These are phyloP conservation scores for Metarhizium brunneum DNA, from an alignment of 2,329 filamentous ascomycete species.

Conservation along the genomic window DNA sequence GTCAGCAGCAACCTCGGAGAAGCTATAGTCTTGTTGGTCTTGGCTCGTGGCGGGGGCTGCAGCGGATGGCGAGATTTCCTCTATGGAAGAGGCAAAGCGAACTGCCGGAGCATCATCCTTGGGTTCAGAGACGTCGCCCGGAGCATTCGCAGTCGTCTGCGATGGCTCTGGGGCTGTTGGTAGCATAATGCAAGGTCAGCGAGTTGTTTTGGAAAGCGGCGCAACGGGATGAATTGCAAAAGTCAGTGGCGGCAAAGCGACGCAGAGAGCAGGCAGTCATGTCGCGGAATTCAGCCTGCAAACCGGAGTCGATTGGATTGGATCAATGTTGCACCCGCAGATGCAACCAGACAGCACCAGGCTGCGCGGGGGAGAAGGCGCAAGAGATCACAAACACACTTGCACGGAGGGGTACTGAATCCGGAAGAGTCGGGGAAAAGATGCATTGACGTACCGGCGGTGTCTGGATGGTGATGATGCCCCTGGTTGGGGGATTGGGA, in stretches of 20 bases:
- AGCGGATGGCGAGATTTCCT: slow-evolving; percentile 51
- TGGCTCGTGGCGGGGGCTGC: slow-evolving; percentile 27
- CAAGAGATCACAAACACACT: neutral
- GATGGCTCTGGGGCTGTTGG: neutral
- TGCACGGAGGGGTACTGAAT: neutral
- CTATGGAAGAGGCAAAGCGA: slow-evolving; percentile 61
- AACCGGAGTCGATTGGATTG: neutral
- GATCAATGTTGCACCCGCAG: slow-evolving; percentile 2
- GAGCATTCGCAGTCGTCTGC: slow-evolving; percentile 1
- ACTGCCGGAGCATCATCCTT: slow-evolving; percentile 39
- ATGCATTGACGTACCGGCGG: slow-evolving; percentile 7
- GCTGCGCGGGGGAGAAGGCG: neutral
- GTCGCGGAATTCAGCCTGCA: neutral
- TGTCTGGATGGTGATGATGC: slow-evolving; percentile 7
- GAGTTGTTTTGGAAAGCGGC: neutral
- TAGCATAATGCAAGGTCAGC: neutral
- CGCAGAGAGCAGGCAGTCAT: neutral
- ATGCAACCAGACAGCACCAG: neutral
- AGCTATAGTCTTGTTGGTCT: slow-evolving; percentile 17
- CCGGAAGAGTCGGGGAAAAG: slow-evolving; percentile 7
- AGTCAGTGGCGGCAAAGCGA: neutral
- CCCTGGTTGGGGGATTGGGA: slow-evolving; percentile 7
- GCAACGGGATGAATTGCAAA: neutral
- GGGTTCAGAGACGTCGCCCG: slow-evolving; percentile 11
- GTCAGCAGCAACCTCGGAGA: slow-evolving; percentile 41